A percentile compares a stretch with the other conserved stretches of the same genome.
These are phyloP conservation scores for Ceratocystis colombiana DNA, from an alignment of 2,329 filamentous ascomycete species.

Conservation along the genomic window DNA sequence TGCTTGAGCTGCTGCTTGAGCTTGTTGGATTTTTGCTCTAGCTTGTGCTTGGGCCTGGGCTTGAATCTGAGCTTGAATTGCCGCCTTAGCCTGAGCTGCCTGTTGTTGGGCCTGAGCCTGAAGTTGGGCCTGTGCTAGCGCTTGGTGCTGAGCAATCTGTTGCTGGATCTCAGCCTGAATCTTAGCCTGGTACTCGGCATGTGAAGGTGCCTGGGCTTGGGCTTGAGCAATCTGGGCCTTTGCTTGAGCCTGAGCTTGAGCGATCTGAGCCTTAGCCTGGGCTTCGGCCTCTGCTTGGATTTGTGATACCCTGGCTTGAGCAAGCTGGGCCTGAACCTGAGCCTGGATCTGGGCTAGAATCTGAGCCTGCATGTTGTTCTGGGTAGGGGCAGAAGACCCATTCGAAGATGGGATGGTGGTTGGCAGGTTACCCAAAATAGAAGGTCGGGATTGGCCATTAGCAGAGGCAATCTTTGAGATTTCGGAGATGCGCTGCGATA, in stretches of 20 bases:
- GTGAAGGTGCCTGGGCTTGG: constrained; percentile 20
- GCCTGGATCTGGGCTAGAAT: constrained; percentile 27
- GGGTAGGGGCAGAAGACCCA: constrained; percentile 6
- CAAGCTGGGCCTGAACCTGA: constrained; percentile 34
- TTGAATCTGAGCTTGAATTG: constrained; percentile 26
- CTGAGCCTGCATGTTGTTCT: constrained; percentile 23
- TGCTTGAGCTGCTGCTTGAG: constrained; percentile 27
- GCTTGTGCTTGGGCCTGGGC: constrained; percentile 27
- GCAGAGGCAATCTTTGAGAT: constrained; percentile 26
- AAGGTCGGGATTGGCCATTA: constrained; percentile 28
- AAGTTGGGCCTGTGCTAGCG: constrained; percentile 23
- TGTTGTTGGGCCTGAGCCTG: constrained; percentile 23
- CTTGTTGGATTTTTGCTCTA: constrained; percentile 18
- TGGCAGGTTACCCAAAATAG: constrained; percentile 25
- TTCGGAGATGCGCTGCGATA: constrained; percentile 22
- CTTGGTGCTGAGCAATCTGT: constrained; percentile 22
- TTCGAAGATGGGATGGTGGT: constrained; percentile 15
- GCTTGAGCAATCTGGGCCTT: constrained; percentile 24
- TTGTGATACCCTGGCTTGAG: constrained; percentile 19
- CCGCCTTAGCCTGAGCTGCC: constrained; percentile 28
- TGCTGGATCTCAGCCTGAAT: constrained; percentile 23
- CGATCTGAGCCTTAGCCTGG: constrained; percentile 22
- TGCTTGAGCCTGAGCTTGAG: constrained; percentile 23
- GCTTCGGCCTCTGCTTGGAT: constrained; percentile 20
- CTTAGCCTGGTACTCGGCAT: constrained; percentile 19